phyloP scores from a whole-genome alignment of 1,284 basidiomycete genomes.

The Pascua sp. region DNA sequence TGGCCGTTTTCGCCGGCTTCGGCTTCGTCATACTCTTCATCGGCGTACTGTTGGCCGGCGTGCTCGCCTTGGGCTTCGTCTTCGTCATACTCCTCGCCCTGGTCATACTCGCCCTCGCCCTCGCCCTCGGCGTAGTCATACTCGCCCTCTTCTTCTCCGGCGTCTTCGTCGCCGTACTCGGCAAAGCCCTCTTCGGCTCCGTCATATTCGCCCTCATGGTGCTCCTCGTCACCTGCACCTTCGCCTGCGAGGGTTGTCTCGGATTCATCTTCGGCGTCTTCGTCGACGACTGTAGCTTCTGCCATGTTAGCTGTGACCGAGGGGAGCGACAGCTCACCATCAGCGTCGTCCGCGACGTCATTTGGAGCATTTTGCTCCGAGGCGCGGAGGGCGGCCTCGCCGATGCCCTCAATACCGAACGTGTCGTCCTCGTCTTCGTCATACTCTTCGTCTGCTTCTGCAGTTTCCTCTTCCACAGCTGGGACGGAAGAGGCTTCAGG shows the following conservation, averaged over 20 bases:
- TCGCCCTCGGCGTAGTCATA: neutral
- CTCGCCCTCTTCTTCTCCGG: neutral
- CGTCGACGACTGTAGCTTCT: neutral
- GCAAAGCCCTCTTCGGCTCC: no score
- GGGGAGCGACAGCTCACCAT: neutral
- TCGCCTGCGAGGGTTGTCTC: neutral
- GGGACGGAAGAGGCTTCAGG: neutral
- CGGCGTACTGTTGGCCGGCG: neutral
- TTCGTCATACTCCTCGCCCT: neutral
- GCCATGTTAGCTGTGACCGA: slow-evolving; percentile 1
- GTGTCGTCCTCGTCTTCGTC: slow-evolving; percentile 6
- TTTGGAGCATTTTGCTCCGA: slow-evolving; percentile 2
- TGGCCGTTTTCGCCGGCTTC: neutral
- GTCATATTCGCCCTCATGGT: slow-evolving; percentile 1
- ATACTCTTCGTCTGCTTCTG: slow-evolving; percentile 2
- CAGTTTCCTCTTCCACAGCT: neutral
- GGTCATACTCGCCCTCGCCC: neutral
- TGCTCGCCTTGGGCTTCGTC: slow-evolving; percentile 1
- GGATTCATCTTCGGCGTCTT: neutral
- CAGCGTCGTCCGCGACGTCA: neutral
- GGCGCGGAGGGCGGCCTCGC: slow-evolving; percentile 10
- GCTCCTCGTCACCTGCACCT: neutral
- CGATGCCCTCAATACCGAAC: slow-evolving; percentile 15
- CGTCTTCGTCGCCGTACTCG: slow-evolving; percentile 4
- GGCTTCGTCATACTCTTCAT: neutral